Percentiles rank a stretch among this genome's conserved stretches.
Conservation (phyloP, 2,329 filamentous ascomycete genomes). For the Chaetomiaceae sp. region DNA sequence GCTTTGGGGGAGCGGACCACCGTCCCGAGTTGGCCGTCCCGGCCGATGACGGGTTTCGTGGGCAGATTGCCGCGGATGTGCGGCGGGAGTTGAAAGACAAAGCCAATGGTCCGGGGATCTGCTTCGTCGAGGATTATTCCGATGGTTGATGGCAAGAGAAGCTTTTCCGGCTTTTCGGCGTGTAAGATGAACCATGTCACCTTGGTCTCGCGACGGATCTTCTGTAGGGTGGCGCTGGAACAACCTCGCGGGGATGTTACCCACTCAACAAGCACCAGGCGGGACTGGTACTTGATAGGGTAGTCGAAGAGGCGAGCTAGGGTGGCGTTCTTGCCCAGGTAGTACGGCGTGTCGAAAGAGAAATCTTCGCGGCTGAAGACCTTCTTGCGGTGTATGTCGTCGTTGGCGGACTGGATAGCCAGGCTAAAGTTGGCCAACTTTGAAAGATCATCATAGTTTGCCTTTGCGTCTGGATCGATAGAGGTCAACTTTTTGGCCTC, state of each 20-base stretch:
- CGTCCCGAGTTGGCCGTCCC: not conserved
- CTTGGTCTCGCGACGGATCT: conserved; percentile 8
- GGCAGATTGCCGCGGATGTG: conserved; percentile 12
- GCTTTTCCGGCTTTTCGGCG: conserved; percentile 9
- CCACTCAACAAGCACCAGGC: conserved; percentile 15
- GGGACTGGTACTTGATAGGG: conserved; percentile 11
- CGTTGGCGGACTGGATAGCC: not conserved
- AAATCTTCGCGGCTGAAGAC: conserved; percentile 13
- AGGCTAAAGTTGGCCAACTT: conserved; percentile 12
- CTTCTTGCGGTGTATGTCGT: conserved; percentile 10
- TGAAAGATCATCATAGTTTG: not conserved
- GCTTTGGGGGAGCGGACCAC: conserved; percentile 12
- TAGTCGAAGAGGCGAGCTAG: conserved; percentile 17
- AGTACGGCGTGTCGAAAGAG: conserved; percentile 14
- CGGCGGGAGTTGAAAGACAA: conserved; percentile 13
- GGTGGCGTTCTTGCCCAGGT: conserved; percentile 8
- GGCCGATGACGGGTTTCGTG: not conserved
- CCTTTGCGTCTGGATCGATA: not conserved
- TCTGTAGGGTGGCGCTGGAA: not conserved
- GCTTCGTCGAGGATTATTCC: conserved; percentile 12
- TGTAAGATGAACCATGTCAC: conserved; percentile 13
- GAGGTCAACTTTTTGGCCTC: conserved; percentile 7
- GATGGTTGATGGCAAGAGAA: conserved; percentile 8
- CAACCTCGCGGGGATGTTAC: not conserved
- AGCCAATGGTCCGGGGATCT: conserved; percentile 5